Percentiles rank a stretch among this genome's conserved stretches.
Conservation (phyloP, 129 eudicot species). For the Oenanthe sinensis region DNA sequence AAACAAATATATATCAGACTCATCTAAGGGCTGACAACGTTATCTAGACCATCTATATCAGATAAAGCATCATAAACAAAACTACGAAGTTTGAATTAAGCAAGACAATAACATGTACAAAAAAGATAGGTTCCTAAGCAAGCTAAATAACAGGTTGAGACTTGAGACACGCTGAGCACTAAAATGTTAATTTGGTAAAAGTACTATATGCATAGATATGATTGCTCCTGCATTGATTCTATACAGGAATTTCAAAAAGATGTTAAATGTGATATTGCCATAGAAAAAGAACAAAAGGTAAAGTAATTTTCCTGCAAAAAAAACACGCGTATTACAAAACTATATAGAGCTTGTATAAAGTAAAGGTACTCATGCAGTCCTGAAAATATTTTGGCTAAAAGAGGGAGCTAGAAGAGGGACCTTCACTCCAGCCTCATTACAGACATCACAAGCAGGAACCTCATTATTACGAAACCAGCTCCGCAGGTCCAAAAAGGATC, state of each 20-base stretch:
- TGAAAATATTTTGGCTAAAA: constrained; percentile 2
- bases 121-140: background rate
- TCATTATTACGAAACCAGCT: constrained; percentile 86
- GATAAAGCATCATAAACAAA: background rate
- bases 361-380: background rate
- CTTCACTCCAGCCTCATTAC: constrained; percentile 96
- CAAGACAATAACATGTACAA: background rate
- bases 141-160: background rate
- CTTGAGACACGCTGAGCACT: background rate
- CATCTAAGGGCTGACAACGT: background rate
- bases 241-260: background rate
- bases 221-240: background rate
- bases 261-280: background rate
- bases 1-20: constrained; percentile 12
- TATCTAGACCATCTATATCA: background rate
- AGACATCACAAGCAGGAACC: constrained; percentile 74
- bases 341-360: background rate
- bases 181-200: background rate
- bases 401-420: constrained; percentile 48
- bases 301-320: background rate
- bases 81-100: background rate
- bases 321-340: background rate
- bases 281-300: background rate
- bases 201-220: background rate
- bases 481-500: constrained; percentile 90